phyloP scores from a whole-genome alignment of 768 basidiomycete genomes.

The Amanita polypyramis region DNA sequence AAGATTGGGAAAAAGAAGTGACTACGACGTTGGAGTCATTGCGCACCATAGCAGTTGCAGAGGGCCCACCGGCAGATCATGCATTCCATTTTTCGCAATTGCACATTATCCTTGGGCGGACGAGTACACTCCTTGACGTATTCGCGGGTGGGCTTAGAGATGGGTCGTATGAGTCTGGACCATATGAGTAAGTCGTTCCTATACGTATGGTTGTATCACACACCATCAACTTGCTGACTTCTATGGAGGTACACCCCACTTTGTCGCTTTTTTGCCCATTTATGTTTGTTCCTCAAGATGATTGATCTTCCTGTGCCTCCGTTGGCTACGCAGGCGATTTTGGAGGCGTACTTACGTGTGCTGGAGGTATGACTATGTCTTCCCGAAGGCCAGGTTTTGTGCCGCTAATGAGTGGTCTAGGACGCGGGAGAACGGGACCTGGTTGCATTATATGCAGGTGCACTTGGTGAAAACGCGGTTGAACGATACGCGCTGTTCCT shows the following conservation, averaged over 20 bases:
- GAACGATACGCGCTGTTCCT: slow-evolving; percentile 90
- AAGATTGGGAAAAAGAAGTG: slow-evolving; percentile 62
- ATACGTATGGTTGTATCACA: too few species aligned
- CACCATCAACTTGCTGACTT: too few species aligned
- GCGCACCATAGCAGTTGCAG: slow-evolving; percentile 44
- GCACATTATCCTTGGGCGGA: slow-evolving; percentile 65
- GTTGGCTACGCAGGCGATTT: slow-evolving; percentile 64
- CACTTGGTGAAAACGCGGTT: slow-evolving; percentile 82
- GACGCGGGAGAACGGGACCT: slow-evolving; percentile 71
- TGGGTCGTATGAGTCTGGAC: slow-evolving; percentile 34
- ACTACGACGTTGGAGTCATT: slow-evolving; percentile 44
- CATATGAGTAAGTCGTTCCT: slow-evolving; percentile 41
- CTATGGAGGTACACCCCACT: slow-evolving; percentile 49
- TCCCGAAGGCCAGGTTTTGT: neutral
- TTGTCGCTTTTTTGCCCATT: slow-evolving; percentile 88
- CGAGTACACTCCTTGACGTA: slow-evolving; percentile 53
- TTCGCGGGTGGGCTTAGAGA: slow-evolving; percentile 50
- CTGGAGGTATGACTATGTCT: slow-evolving; percentile 49
- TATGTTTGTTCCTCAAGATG: slow-evolving; percentile 81
- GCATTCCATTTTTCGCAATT: slow-evolving; percentile 79
- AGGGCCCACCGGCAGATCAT: slow-evolving; percentile 63
- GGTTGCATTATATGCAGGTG: slow-evolving; percentile 90
- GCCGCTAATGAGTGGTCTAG: slow-evolving; percentile 22
- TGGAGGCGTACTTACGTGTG: slow-evolving; percentile 83
- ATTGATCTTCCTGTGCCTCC: slow-evolving; percentile 69